These are phyloP conservation scores for Pyrenophora graminea DNA, from an alignment of 2,329 filamentous ascomycete species.

Conservation along the genomic window DNA sequence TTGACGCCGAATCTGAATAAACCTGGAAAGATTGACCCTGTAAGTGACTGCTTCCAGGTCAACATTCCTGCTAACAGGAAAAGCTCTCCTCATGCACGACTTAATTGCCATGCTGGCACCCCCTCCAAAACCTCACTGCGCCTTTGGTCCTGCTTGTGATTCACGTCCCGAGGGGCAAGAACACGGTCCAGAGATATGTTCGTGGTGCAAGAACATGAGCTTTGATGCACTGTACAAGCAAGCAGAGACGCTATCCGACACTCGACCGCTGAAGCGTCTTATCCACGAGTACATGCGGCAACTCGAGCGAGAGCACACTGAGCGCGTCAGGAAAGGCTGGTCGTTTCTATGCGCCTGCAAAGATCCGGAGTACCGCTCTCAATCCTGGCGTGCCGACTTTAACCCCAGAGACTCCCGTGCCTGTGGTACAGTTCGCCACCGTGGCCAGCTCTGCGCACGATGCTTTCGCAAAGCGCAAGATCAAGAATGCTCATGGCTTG, in stretches of 20 bases:
- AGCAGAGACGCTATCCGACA: constrained; percentile 17
- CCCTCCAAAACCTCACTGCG: constrained; percentile 26
- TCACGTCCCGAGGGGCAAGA: constrained; percentile 26
- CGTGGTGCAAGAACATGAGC: constrained; percentile 34
- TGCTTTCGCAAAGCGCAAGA: constrained; percentile 27
- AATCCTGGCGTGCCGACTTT: constrained; percentile 26
- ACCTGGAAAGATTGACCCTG: not conserved
- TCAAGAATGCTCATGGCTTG: constrained; percentile 25
- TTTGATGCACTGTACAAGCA: constrained; percentile 25
- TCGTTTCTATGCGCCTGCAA: constrained; percentile 27
- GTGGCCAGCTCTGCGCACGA: constrained; percentile 28
- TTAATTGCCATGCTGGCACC: constrained; percentile 23
- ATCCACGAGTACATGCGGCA: constrained; percentile 26
- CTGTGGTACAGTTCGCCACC: constrained; percentile 27
- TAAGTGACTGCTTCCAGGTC: constrained; percentile 2
- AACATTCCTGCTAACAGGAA: not conserved
- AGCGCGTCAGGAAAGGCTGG: constrained; percentile 29
- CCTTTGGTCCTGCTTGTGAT: constrained; percentile 26
- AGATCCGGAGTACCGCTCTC: constrained; percentile 24
- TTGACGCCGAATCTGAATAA: constrained; percentile 5
- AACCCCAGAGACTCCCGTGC: constrained; percentile 25
- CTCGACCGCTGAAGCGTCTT: constrained; percentile 14
- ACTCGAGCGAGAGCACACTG: constrained; percentile 23
- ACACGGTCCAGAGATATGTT: constrained; percentile 25
- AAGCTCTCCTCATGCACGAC: not conserved